phyloP scores from a whole-genome alignment of 1,284 basidiomycete species.

The Heterobasidion parviporum region DNA sequence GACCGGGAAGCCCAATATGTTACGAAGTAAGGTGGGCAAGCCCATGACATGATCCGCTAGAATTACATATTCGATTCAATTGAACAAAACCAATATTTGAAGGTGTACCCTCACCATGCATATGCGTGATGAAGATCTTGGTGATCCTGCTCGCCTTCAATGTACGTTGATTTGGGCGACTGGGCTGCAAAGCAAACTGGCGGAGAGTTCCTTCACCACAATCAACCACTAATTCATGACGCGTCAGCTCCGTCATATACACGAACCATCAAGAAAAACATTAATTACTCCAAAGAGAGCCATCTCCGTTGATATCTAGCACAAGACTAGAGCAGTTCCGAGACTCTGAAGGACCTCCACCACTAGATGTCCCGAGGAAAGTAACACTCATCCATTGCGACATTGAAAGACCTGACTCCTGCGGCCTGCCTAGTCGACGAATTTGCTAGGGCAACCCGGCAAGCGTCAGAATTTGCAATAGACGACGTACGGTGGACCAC shows the following conservation, averaged over 20 bases:
- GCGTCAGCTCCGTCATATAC: conserved; percentile 2
- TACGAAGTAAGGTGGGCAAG: conserved; percentile 65
- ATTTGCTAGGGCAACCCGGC: too few species aligned
- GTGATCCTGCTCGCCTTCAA: conserved; percentile 49
- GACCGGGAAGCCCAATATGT: conserved; percentile 40
- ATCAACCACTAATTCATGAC: conserved; percentile 60
- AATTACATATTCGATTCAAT: background rate
- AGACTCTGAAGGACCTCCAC: conserved; percentile 60
- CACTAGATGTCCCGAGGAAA: conserved; percentile 71
- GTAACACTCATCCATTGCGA: conserved; percentile 29
- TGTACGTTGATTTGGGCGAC: conserved; percentile 16
- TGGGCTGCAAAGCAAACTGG: conserved; percentile 35
- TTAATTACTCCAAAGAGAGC: conserved; percentile 57
- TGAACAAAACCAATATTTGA: background rate
- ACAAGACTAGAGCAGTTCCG: conserved; percentile 69
- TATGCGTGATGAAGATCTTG: conserved; percentile 84
- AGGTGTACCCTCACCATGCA: conserved; percentile 53
- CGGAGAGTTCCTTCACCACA: conserved; percentile 78
- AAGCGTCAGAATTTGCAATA: too few species aligned
- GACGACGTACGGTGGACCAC: too few species aligned
- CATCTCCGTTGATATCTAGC: conserved; percentile 43
- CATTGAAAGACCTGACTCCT: background rate
- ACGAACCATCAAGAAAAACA: background rate
- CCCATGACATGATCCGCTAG: conserved; percentile 80
- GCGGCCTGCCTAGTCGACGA: too few species aligned